A percentile compares a stretch with the other conserved stretches of the same genome.
phyloP scores from a whole-genome alignment of 1,284 basidiomycete genomes.

The Golubevia pallescens region DNA sequence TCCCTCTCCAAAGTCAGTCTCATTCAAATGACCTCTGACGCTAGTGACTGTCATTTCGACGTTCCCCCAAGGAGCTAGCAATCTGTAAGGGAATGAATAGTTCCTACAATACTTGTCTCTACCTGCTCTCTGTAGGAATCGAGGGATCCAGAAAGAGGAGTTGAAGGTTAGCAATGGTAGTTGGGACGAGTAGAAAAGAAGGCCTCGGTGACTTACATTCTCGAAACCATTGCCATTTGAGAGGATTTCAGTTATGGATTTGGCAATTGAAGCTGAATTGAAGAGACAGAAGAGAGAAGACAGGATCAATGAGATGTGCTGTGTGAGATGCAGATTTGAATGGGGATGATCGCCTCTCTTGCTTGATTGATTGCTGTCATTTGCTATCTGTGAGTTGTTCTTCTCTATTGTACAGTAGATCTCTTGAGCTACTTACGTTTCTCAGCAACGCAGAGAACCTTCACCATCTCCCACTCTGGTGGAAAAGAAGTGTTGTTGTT shows the following conservation, averaged over 20 bases:
- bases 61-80: conserved; percentile 6
- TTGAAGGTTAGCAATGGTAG: background rate
- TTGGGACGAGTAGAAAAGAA: background rate
- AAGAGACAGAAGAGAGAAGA: no score
- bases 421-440: conserved; percentile 39
- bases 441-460: conserved; percentile 59
- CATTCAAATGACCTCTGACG: conserved; percentile 57
- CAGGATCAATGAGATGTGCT: no score
- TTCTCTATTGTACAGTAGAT: no score
- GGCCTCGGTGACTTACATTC: conserved; percentile 19
- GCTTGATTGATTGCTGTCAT: no score
- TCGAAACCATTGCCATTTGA: conserved; percentile 24
- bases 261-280: conserved; percentile 50
- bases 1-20: conserved; percentile 40
- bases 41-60: conserved; percentile 60
- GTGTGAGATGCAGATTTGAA: no score
- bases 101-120: conserved; percentile 59
- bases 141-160: no score
- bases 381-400: no score
- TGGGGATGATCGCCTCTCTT: no score
- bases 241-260: conserved; percentile 50
- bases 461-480: conserved; percentile 19
- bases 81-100: conserved; percentile 51
- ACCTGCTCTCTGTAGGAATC: conserved; percentile 25
- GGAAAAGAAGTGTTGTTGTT: background rate